These are phyloP conservation scores for Anthostomella pinea DNA, from an alignment of 2,329 filamentous ascomycete genomes.

Conservation along the genomic window DNA sequence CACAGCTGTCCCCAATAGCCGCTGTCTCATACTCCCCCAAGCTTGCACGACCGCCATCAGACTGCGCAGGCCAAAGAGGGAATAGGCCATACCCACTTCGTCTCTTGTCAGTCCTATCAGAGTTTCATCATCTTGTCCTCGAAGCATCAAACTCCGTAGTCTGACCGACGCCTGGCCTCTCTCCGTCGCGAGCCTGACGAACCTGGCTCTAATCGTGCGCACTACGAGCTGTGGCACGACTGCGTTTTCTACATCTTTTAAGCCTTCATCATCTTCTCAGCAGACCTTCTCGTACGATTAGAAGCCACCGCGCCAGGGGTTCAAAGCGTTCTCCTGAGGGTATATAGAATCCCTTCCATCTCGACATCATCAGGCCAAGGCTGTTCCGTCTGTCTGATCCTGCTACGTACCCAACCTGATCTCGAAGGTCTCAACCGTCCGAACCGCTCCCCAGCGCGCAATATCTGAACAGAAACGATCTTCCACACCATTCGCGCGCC, in stretches of 20 bases:
- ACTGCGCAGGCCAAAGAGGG: conserved; percentile 25
- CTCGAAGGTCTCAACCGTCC: no score
- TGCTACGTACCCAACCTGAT: no score
- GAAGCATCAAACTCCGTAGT: conserved; percentile 28
- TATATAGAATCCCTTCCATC: conserved; percentile 38
- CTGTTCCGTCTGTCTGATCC: conserved; percentile 9
- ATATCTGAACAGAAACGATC: no score
- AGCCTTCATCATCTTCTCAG: conserved; percentile 21
- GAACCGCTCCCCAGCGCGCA: no score
- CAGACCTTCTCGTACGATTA: conserved; percentile 30
- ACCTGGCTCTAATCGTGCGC: conserved; percentile 24
- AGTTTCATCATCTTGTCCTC: conserved; percentile 21
- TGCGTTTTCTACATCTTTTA: conserved; percentile 21
- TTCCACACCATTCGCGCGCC: no score
- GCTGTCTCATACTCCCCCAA: conserved; percentile 31
- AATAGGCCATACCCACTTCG: conserved; percentile 26
- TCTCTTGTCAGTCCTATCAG: conserved; percentile 20
- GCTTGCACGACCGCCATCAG: conserved; percentile 28
- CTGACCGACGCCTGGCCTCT: conserved; percentile 25
- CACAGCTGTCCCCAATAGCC: conserved; percentile 25
- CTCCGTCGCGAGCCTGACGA: conserved; percentile 19
- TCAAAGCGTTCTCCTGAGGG: conserved; percentile 16
- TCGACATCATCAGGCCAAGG: conserved; percentile 28
- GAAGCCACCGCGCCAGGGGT: conserved; percentile 28
- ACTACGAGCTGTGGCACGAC: conserved; percentile 24